phyloP scores from a whole-genome alignment of 148 eudicot genomes.

The Oxyria digyna region DNA sequence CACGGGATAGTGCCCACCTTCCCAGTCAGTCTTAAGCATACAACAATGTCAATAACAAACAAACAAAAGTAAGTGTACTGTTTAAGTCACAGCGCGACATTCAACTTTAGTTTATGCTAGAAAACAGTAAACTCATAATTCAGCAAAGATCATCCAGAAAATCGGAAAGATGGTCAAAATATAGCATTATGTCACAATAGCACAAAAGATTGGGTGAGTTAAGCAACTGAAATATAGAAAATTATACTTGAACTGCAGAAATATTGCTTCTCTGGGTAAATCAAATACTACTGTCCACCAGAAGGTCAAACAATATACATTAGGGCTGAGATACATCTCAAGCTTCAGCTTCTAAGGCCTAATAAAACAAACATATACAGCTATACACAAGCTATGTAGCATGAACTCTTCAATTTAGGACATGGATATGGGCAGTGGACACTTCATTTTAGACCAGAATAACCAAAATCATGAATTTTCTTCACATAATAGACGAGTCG shows the following conservation, averaged over 20 bases:
- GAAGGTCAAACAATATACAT: background rate
- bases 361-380: background rate
- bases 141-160: background rate
- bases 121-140: background rate
- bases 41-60: background rate
- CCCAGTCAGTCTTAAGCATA: conserved; percentile 41
- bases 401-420: no score
- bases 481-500: no score
- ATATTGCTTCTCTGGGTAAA: background rate
- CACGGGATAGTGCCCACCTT: conserved; percentile 41
- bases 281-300: background rate
- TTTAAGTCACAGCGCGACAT: background rate
- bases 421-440: no score
- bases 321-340: background rate
- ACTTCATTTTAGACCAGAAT: no score
- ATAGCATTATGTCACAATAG: background rate
- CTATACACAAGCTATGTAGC: no score
- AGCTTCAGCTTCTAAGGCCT: background rate
- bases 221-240: background rate
- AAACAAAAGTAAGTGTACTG: background rate
- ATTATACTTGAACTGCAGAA: background rate
- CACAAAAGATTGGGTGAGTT: background rate
- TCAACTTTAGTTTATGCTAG: background rate
- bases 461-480: no score
- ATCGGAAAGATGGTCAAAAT: background rate